Percentiles rank a stretch among this genome's conserved stretches.
Evolutionary conservation across 192 early-diverging fungal species (phyloP).

Genomic region (Linnemannia hyalina): DNA sequence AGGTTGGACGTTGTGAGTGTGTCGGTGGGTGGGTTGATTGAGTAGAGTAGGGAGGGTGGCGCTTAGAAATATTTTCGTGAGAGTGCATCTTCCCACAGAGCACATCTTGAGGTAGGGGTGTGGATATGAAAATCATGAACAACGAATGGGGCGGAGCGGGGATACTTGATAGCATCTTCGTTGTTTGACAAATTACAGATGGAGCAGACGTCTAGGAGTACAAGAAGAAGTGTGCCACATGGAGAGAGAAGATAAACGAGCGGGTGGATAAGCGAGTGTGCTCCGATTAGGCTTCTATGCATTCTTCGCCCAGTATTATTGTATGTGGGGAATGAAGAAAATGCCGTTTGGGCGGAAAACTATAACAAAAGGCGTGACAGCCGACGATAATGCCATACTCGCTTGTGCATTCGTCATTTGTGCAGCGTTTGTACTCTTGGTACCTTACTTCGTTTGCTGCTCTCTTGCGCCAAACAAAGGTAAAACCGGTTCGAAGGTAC

Average conservation of each 20-base stretch:
- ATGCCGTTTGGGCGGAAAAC: background rate
- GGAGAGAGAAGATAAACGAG: too few species aligned
- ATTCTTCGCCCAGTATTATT: background rate
- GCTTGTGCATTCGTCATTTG: slow-evolving; percentile 28
- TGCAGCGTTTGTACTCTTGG: background rate
- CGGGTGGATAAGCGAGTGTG: background rate
- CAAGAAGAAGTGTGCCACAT: too few species aligned
- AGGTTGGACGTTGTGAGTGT: background rate
- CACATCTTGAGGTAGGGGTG: background rate
- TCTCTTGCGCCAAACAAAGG: background rate
- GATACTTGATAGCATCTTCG: background rate
- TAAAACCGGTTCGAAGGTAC: background rate
- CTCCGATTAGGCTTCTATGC: background rate
- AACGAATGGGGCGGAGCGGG: background rate
- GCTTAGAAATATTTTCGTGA: background rate
- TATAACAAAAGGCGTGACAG: too few species aligned
- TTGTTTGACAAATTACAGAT: too few species aligned
- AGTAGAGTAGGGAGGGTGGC: background rate
- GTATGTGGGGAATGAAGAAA: background rate
- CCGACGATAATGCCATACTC: slow-evolving; percentile 28
- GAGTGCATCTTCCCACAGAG: background rate
- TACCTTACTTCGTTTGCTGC: slow-evolving; percentile 3
- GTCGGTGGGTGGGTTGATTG: background rate
- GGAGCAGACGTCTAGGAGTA: too few species aligned
- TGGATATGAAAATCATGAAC: background rate